Percentiles rank a stretch among this genome's conserved stretches.
phyloP scores from a whole-genome alignment of 768 basidiomycete genomes.

The Tylopilus felleus region DNA sequence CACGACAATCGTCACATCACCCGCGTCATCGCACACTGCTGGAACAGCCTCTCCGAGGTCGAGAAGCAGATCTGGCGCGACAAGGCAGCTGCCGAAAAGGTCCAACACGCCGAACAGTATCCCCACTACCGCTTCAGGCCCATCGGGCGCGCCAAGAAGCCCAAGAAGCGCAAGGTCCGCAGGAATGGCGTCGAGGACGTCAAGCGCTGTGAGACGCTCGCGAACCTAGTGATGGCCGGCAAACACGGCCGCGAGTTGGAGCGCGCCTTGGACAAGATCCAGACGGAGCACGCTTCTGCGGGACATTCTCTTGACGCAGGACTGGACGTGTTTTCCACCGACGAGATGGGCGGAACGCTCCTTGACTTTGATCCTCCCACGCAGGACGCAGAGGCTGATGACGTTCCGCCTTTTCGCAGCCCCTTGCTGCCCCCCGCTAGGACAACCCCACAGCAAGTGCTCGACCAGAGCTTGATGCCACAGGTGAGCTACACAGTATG shows the following conservation, averaged over 20 bases:
- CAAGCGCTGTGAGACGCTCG: conserved; percentile 47
- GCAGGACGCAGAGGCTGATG: background rate
- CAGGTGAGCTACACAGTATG: conserved; percentile 14
- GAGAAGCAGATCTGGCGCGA: conserved; percentile 51
- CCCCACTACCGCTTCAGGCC: conserved; percentile 58
- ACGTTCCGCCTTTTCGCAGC: conserved; percentile 27
- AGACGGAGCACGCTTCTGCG: background rate
- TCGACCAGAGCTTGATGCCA: background rate
- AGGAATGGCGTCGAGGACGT: conserved; percentile 48
- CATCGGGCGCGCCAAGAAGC: conserved; percentile 39
- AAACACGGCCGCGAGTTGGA: conserved; percentile 49
- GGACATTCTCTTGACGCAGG: background rate
- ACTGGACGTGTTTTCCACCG: background rate
- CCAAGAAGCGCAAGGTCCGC: conserved; percentile 49
- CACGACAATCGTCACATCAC: conserved; percentile 58
- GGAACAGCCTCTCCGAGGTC: conserved; percentile 49
- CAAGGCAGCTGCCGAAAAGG: conserved; percentile 51
- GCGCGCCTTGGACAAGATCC: conserved; percentile 39
- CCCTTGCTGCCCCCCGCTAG: conserved; percentile 29
- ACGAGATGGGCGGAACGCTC: background rate
- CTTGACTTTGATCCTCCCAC: background rate
- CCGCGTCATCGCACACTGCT: conserved; percentile 51
- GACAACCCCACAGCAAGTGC: background rate
- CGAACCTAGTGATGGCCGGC: conserved; percentile 48
- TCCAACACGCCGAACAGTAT: conserved; percentile 44